Base-by-base conservation (phyloP, 2,329 filamentous ascomycete genomes). In the Myriosclerotinia scirpicola region DNA sequence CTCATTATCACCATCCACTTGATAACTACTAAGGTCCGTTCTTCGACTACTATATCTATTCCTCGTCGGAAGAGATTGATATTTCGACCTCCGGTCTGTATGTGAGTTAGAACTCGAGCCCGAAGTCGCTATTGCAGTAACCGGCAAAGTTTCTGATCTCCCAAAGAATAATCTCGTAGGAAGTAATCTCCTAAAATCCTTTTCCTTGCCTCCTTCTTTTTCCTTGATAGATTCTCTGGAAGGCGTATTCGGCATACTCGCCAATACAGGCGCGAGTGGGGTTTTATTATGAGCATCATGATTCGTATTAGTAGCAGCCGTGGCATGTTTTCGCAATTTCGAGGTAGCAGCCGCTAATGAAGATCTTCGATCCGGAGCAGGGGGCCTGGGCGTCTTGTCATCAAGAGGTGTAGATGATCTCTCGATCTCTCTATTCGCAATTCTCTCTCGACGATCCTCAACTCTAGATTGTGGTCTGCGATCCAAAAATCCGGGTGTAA, bases 331-430 rank as follows among this genome's bases (percentile, higher is more conserved):
- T 26, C 70, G 68, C 0, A 73, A 61, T 61, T 74, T 74, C 1
- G 58, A 50, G 1, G 71, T 68, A 2, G 70, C 55, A 5, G 72
- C 72, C 8, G 71, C 66, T 3, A 76, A 68, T 7, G 72, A 74
- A 11, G 74, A 75, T 5, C 74, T 68, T 9, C 75, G 74, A 54
- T 76, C 72, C 0, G 75, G 72, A 0, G 70, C 69, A 8, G 69
- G 59, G 3, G 71, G 71, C 9, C 69, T 64, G 4, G 67, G 1
- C 17, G 26, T 53, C 6, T 60, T 60, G 38, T 60, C 58, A 42
- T 68, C 34, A 62, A 67, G 15, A 59, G 62, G 54, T 60, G 70
- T 65, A 64, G 68, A n/a, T 63, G 62, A 46, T 36, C 67, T 60
- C n/a, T 60, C 58, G 2, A 60, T 11, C 22, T 50, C 58, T 11